Evolutionary conservation across 257 asterid species (phyloP), one percentile per base, ranked within the genome.

Genomic region (Voacanga thouarsii): DNA sequence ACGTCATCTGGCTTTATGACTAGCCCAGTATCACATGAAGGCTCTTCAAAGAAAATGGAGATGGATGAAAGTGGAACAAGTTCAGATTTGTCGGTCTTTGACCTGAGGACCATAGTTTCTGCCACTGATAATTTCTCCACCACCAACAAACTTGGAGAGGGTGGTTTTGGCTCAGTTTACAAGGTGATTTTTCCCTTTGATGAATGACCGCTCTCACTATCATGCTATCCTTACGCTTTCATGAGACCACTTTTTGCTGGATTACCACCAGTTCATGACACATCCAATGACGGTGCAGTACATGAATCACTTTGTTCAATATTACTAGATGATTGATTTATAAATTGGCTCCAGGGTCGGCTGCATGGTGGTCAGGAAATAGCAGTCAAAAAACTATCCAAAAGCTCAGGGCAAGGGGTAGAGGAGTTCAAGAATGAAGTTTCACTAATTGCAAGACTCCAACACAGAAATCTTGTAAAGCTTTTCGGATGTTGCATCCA

Each of bases 361-460:
- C 71, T 84, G 45, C 59, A 61, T 7, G 64, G 79, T 81, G 83
- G 85, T 41, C 56, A 56, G 28, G 24, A 81, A 78, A 50, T 84
- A 64, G 87, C 85, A 26, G 75, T 84, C 16, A 84, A 84, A 75
- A 81, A 81, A 56, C 78, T 84, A 41, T 81, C 85, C 41, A 75
- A 67, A 51, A 28, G 49, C 30, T 84, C 87, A 30, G 67, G 74
- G 19, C 85, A 84, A 71, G 84, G 87, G 26, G 45, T 75, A 7
- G 73, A 77, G 65, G 87, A 84, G 49, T 81, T 84, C 83, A 81
- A 81, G 65, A 84, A 79, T 59, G 87, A 84, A 77, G 87, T 77
- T 37, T 73, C 78, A 9, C 77, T 84, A 59, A 84, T 81, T 50
- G 81, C 85, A 55, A 81, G 65, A 56, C 77, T 84, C 14, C 87